phyloP scores from a whole-genome alignment of 148 eudicot genomes.

The Cornus florida region DNA sequence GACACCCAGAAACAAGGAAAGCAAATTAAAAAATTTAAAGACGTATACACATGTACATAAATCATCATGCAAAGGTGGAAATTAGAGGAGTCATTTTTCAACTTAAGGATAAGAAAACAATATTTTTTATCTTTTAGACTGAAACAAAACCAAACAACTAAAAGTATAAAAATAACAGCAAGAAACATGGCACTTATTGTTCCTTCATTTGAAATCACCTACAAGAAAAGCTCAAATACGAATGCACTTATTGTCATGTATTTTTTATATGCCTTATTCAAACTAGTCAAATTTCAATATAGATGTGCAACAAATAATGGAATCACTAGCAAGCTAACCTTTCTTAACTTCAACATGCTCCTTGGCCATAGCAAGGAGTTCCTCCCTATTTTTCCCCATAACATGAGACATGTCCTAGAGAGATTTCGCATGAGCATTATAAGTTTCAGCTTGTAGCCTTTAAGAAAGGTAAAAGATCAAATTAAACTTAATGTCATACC shows the following conservation, averaged over 20 bases:
- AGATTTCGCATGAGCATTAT: constrained; percentile 5
- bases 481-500: constrained; percentile 41
- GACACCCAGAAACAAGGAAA: background rate
- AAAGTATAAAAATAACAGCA: background rate
- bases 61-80: background rate
- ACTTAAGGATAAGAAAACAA: background rate
- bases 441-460: constrained; percentile 4
- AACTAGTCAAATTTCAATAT: background rate
- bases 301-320: background rate
- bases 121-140: background rate
- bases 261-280: background rate
- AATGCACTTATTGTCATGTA: background rate
- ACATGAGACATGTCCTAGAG: constrained; percentile 92
- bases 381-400: constrained; percentile 90
- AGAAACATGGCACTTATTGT: background rate
- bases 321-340: constrained; percentile 43
- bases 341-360: constrained; percentile 61
- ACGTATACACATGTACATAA: background rate
- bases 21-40: background rate
- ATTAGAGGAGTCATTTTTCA: background rate
- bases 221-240: background rate
- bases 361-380: constrained; percentile 94
- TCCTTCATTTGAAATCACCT: background rate
- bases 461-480: background rate
- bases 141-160: background rate